phyloP scores from a whole-genome alignment of 306 rosid genomes.

The Hippophae rhamnoides region DNA sequence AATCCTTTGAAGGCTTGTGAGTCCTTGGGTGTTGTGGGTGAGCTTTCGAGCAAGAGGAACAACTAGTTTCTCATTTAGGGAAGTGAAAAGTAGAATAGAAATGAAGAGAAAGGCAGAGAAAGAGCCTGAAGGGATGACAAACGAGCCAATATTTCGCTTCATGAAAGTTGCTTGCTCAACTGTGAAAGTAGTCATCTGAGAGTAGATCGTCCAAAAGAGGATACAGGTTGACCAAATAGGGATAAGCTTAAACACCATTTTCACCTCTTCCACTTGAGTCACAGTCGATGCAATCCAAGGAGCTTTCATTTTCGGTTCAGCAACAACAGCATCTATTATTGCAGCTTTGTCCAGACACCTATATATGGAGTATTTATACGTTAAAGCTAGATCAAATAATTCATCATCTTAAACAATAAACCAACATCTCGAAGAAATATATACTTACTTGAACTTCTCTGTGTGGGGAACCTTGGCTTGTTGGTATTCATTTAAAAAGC shows the following conservation, averaged over 20 bases:
- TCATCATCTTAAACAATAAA: slow-evolving; percentile 3
- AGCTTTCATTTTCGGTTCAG: slow-evolving; percentile 29
- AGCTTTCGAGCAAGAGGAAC: slow-evolving; percentile 69
- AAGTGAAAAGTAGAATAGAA: slow-evolving; percentile 69
- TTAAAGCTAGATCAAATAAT: slow-evolving; percentile 9
- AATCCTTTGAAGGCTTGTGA: slow-evolving; percentile 86
- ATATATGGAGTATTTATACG: neutral
- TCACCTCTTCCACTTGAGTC: slow-evolving; percentile 81
- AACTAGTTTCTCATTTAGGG: slow-evolving; percentile 61
- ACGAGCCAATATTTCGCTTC: slow-evolving; percentile 50
- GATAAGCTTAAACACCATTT: slow-evolving; percentile 69
- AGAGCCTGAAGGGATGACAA: slow-evolving; percentile 65
- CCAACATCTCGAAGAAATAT: neutral
- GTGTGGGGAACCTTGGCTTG: slow-evolving; percentile 58
- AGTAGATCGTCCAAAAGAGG: slow-evolving; percentile 87
- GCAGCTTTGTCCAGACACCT: slow-evolving; percentile 96
- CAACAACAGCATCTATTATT: slow-evolving; percentile 39
- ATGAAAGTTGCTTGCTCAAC: slow-evolving; percentile 94
- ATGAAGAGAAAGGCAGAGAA: slow-evolving; percentile 62
- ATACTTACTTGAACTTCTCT: slow-evolving; percentile 46
- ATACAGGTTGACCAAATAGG: slow-evolving; percentile 96
- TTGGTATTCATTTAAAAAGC: slow-evolving; percentile 52
- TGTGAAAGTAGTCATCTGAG: slow-evolving; percentile 91
- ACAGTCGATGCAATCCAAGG: slow-evolving; percentile 69
- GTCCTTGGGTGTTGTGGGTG: slow-evolving; percentile 64